These are phyloP conservation scores for Chrysoporthe cubensis DNA, from an alignment of 2,329 filamentous ascomycete genomes.

Conservation along the genomic window DNA sequence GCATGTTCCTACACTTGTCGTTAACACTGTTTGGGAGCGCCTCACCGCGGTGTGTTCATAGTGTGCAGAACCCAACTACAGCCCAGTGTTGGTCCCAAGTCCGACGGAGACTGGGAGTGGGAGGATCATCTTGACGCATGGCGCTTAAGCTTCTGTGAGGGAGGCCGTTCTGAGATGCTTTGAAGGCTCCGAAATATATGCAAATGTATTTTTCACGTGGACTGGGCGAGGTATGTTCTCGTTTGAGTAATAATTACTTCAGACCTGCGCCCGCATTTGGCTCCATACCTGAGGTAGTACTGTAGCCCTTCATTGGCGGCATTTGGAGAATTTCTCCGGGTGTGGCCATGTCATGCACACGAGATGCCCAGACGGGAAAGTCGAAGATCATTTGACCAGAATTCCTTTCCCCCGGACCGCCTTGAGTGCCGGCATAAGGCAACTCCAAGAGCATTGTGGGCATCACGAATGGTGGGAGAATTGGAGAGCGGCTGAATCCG, in stretches of 20 bases:
- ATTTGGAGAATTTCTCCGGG: not conserved
- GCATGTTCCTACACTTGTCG: not conserved
- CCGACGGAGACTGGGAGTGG: not conserved
- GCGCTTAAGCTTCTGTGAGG: not conserved
- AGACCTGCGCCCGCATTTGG: not conserved
- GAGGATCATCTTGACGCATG: not conserved
- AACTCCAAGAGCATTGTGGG: not conserved
- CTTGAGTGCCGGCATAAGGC: not conserved
- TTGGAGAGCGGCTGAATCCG: conserved; percentile 6
- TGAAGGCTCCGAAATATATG: not conserved
- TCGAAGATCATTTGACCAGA: not conserved
- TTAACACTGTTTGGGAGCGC: not conserved
- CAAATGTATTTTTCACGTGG: not conserved
- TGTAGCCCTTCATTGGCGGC: conserved; percentile 2
- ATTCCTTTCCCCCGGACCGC: not conserved
- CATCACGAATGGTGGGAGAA: conserved; percentile 11
- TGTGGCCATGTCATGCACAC: not conserved
- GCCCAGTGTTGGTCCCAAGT: too few relatives aligned
- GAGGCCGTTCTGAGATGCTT: not conserved
- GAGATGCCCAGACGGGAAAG: not conserved
- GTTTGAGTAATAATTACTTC: not conserved
- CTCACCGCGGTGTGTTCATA: not conserved
- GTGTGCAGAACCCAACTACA: too few relatives aligned
- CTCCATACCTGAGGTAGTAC: not conserved
- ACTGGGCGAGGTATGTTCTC: not conserved